Conservation (phyloP, 441 rosid species). For the Erysimum cheiri region DNA sequence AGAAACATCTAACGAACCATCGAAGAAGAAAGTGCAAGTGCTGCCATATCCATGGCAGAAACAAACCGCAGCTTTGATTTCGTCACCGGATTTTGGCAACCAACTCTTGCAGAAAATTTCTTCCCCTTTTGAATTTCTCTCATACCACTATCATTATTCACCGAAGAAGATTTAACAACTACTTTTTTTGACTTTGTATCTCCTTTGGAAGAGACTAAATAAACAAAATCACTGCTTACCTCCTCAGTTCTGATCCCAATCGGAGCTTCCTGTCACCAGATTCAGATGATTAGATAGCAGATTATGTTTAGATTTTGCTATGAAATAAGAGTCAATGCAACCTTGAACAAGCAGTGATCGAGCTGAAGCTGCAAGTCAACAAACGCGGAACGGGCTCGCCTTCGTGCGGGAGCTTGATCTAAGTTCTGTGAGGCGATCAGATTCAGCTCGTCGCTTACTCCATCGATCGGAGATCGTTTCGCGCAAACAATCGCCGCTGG, state of each 20-base stretch:
- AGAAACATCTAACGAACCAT: conserved; percentile 61
- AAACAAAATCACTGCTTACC: conserved; percentile 49
- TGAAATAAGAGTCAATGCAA: conserved; percentile 10
- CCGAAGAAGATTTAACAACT: conserved; percentile 24
- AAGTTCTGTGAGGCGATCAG: conserved; percentile 67
- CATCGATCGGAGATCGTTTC: conserved; percentile 59
- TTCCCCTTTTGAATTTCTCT: conserved; percentile 71
- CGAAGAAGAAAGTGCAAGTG: conserved; percentile 97
- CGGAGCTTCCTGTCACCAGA: conserved; percentile 68
- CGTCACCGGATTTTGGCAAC: conserved; percentile 64
- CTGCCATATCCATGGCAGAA: conserved; percentile 97
- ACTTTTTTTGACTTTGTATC: neutral
- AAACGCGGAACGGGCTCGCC: conserved; percentile 81
- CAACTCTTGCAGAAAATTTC: conserved; percentile 86
- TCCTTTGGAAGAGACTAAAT: neutral
- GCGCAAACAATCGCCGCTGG: conserved; percentile 19
- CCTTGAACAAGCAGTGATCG: conserved; percentile 90
- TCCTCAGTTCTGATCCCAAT: conserved; percentile 74
- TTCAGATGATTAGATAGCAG: conserved; percentile 16
- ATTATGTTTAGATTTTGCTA: neutral
- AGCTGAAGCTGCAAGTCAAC: conserved; percentile 64
- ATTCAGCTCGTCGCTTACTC: conserved; percentile 69
- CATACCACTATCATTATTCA: conserved; percentile 67
- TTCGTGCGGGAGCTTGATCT: conserved; percentile 77
- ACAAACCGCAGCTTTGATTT: conserved; percentile 72